These are phyloP conservation scores for Pythium myriotylum DNA, from an alignment of 352 stramenopile species.

Conservation along the genomic window DNA sequence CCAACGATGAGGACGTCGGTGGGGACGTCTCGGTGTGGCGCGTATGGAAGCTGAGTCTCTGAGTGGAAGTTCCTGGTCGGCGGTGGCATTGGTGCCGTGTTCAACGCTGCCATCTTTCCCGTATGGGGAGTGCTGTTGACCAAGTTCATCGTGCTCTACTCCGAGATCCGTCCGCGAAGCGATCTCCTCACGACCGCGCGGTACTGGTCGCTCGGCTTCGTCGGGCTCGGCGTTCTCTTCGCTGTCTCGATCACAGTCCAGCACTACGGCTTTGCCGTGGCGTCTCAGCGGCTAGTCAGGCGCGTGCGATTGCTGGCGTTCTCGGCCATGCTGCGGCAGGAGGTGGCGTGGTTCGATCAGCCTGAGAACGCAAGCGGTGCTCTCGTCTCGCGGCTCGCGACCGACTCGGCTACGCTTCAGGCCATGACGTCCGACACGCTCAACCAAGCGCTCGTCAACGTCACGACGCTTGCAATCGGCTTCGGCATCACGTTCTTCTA, in stretches of 20 bases:
- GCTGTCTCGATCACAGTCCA: constrained; percentile 12
- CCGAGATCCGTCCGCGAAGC: constrained; percentile 8
- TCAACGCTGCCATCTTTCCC: constrained; percentile 38
- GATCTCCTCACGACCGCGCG: constrained; percentile 22
- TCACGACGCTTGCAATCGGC: constrained; percentile 29
- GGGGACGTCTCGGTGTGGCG: constrained; percentile 10
- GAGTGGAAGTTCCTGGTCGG: constrained; percentile 36
- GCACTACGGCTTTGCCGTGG: too few species aligned
- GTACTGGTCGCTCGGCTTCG: constrained; percentile 31
- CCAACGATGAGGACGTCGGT: too few species aligned
- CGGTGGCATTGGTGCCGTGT: constrained; percentile 40
- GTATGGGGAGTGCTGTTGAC: constrained; percentile 32
- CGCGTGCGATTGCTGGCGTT: constrained; percentile 33
- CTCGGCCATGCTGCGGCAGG: constrained; percentile 46
- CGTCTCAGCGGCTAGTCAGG: constrained; percentile 36
- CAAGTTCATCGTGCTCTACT: constrained; percentile 33
- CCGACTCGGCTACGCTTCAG: constrained; percentile 56
- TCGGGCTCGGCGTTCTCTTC: constrained; percentile 19
- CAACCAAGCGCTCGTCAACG: constrained; percentile 30
- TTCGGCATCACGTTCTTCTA: constrained; percentile 34
- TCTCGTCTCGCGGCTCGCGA: constrained; percentile 47
- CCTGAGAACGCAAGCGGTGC: constrained; percentile 49
- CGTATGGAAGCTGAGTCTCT: constrained; percentile 29
- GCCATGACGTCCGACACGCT: constrained; percentile 51
- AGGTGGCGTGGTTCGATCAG: constrained; percentile 64